Evolutionary conservation across 352 stramenopile species (phyloP).

Genomic region (Globisporangium polare): DNA sequence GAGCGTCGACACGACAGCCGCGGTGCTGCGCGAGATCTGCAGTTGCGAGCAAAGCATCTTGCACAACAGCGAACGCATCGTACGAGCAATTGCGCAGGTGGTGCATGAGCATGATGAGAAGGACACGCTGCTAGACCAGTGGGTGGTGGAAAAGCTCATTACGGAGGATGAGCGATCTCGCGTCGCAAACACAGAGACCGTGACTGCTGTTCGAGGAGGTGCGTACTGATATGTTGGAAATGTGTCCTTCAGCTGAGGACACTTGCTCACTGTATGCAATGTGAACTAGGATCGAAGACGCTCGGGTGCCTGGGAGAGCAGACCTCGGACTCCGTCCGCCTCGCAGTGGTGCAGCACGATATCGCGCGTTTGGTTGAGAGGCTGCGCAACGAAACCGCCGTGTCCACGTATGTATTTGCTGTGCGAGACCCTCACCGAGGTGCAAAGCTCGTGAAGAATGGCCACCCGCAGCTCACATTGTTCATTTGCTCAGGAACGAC

Average conservation of each 20-base stretch:
- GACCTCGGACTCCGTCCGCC: constrained; percentile 58
- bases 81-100: constrained; percentile 38
- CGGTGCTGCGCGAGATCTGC: constrained; percentile 33
- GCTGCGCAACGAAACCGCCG: constrained; percentile 34
- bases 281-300: constrained; percentile 22
- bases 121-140: constrained; percentile 31
- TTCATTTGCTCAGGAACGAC: constrained; percentile 44
- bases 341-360: constrained; percentile 67
- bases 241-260: not conserved
- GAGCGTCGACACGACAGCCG: constrained; percentile 25
- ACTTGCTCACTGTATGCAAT: not conserved
- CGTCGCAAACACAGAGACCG: constrained; percentile 7
- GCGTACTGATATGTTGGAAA: not conserved
- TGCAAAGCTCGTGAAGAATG: not conserved
- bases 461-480: not conserved
- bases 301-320: constrained; percentile 58
- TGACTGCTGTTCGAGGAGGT: not conserved
- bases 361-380: constrained; percentile 56
- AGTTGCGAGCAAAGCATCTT: constrained; percentile 26
- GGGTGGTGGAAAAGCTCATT: constrained; percentile 31
- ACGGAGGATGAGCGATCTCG: constrained; percentile 30
- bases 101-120: constrained; percentile 27
- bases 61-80: constrained; percentile 40
- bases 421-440: not conserved
- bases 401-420: constrained; percentile 38